Evolutionary conservation across 2,329 filamentous ascomycete species (phyloP).

Genomic region (Xylariaceae sp.): DNA sequence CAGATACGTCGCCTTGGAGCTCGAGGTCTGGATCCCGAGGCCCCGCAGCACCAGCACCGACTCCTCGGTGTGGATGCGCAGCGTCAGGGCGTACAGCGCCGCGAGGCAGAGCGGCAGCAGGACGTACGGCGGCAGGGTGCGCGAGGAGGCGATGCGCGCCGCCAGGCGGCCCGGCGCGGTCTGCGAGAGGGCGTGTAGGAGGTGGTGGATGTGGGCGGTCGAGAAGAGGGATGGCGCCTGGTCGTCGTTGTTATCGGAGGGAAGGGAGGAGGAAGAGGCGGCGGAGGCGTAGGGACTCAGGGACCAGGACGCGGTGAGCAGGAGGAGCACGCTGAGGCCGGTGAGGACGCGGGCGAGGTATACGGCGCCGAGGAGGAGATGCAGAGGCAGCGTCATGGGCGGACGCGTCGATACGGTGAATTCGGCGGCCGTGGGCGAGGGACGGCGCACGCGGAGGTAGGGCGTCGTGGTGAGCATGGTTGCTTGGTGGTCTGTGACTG

Average conservation of each 20-base stretch:
- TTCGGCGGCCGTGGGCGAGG: conserved; percentile 83
- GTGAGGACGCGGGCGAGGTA: conserved; percentile 39
- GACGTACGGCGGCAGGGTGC: conserved; percentile 36
- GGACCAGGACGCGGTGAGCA: conserved; percentile 46
- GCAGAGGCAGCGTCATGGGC: conserved; percentile 42
- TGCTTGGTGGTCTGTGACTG: no score
- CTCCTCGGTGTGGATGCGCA: conserved; percentile 61
- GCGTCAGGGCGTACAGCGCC: conserved; percentile 40
- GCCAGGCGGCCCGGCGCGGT: conserved; percentile 29
- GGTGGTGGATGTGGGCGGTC: conserved; percentile 10
- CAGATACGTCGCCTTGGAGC: conserved; percentile 36
- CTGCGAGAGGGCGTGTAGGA: conserved; percentile 11
- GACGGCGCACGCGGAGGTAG: conserved; percentile 59
- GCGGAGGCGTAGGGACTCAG: conserved; percentile 1
- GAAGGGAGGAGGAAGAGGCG: conserved; percentile 1
- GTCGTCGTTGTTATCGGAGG: not conserved
- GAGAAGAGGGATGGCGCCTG: conserved; percentile 11
- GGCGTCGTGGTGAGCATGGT: conserved; percentile 56
- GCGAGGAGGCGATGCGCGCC: conserved; percentile 31
- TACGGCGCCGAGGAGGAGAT: conserved; percentile 40
- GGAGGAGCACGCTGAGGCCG: conserved; percentile 38
- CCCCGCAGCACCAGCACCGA: conserved; percentile 84
- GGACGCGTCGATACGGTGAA: conserved; percentile 87
- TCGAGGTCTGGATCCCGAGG: conserved; percentile 84
- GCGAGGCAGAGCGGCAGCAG: conserved; percentile 37